phyloP scores from a whole-genome alignment of 768 basidiomycete species.

The Mycena albidolilacea region DNA sequence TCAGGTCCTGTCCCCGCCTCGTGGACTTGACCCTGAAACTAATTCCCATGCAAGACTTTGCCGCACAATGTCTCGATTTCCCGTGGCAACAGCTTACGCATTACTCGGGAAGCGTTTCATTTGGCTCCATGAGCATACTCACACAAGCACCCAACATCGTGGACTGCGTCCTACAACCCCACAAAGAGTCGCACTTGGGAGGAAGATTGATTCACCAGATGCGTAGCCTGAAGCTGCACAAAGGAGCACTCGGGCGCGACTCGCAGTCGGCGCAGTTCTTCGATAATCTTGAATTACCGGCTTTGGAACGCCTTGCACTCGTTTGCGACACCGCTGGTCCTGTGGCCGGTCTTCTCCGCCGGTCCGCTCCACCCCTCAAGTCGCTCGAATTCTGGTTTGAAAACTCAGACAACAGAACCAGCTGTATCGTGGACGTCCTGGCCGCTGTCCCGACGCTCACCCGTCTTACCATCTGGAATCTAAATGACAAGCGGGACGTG shows the following conservation, averaged over 20 bases:
- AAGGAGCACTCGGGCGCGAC: background rate
- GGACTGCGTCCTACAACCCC: background rate
- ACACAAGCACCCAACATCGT: background rate
- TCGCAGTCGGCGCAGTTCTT: background rate
- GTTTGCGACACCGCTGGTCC: background rate
- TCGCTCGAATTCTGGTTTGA: background rate
- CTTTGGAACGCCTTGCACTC: background rate
- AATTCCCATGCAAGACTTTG: background rate
- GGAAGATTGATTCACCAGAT: background rate
- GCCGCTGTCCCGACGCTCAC: background rate
- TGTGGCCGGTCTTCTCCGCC: background rate
- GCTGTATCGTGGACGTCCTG: background rate
- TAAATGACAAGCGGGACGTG: background rate
- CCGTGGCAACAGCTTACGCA: slow-evolving; percentile 22
- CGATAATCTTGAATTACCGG: background rate
- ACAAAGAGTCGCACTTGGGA: background rate
- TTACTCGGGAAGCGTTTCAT: background rate
- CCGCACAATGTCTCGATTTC: background rate
- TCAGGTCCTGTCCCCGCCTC: slow-evolving; percentile 10
- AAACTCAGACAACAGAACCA: background rate
- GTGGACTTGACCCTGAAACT: background rate
- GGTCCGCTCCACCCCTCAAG: background rate
- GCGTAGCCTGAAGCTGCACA: background rate
- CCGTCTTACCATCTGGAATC: background rate
- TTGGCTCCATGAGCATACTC: background rate